Evolutionary conservation across 2,329 filamentous ascomycete genomes (phyloP).

Genomic region (Ophiostoma australiae): DNA sequence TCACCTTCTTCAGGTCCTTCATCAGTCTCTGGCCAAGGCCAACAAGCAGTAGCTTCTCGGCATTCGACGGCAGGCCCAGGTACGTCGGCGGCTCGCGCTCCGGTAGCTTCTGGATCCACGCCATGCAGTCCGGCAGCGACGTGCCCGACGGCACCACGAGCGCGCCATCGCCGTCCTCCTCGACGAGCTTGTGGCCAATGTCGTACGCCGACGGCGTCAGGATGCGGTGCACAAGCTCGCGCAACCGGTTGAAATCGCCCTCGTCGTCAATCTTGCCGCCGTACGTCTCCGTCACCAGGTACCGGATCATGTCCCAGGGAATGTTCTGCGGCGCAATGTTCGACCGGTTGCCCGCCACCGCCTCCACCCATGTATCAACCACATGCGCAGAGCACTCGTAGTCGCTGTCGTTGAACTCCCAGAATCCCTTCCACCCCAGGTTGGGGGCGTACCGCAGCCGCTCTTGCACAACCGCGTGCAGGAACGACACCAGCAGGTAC

Average conservation of each 20-base stretch:
- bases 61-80: constrained; percentile 86
- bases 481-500: constrained; percentile 85
- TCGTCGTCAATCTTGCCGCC: constrained; percentile 96
- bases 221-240: constrained; percentile 67
- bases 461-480: constrained; percentile 95
- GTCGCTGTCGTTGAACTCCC: constrained; percentile 99
- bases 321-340: constrained; percentile 93
- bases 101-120: constrained; percentile 86
- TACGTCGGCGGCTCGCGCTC: constrained; percentile 96
- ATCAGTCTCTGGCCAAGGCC: constrained; percentile 83
- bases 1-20: constrained; percentile 75
- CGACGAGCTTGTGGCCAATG: constrained; percentile 82
- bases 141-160: constrained; percentile 76
- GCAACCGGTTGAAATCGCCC: constrained; percentile 71
- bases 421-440: constrained; percentile 96
- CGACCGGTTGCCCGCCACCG: constrained; percentile 73
- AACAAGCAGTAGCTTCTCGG: constrained; percentile 89
- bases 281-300: constrained; percentile 88
- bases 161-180: constrained; percentile 38
- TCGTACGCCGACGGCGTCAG: constrained; percentile 89
- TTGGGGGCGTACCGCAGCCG: constrained; percentile 88
- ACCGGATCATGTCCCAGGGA: constrained; percentile 93
- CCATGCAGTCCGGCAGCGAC: constrained; percentile 75
- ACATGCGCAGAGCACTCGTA: constrained; percentile 97
- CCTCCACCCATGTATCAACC: constrained; percentile 90